Percentiles rank a stretch among this genome's conserved stretches.
These are phyloP conservation scores for Aureobasidium namibiae DNA, from an alignment of 2,329 filamentous ascomycete species.

Conservation along the genomic window DNA sequence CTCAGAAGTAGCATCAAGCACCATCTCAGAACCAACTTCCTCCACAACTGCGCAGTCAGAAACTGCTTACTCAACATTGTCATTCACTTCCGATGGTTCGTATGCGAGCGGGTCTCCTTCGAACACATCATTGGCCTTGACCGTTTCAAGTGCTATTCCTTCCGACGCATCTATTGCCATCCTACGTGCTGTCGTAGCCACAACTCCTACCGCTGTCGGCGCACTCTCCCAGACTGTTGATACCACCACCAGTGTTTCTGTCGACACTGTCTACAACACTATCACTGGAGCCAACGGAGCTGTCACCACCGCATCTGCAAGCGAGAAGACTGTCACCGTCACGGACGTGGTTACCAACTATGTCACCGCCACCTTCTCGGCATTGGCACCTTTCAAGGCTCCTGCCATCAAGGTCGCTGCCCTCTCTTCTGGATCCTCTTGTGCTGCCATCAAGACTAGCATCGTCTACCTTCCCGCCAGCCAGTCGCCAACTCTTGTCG, in stretches of 20 bases:
- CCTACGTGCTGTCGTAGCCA: not conserved
- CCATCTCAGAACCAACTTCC: not conserved
- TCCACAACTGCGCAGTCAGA: not conserved
- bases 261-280: conserved; percentile 15
- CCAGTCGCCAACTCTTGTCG: conserved; percentile 3
- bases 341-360: conserved; percentile 11
- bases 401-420: not conserved
- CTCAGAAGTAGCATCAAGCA: not conserved
- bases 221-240: conserved; percentile 4
- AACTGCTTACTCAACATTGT: not conserved
- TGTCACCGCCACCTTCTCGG: conserved; percentile 12
- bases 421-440: not conserved
- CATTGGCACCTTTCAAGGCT: conserved; percentile 3
- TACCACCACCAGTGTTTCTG: conserved; percentile 14
- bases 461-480: conserved; percentile 8
- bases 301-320: conserved; percentile 12
- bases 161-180: not conserved
- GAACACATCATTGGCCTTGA: not conserved
- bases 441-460: conserved; percentile 5
- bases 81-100: conserved; percentile 4
- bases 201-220: conserved; percentile 10
- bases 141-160: not conserved
- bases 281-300: conserved; percentile 7
- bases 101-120: conserved; percentile 10
- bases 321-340: conserved; percentile 12